Evolutionary conservation across 2,329 filamentous ascomycete genomes (phyloP).

Genomic region (Periconia digitata): DNA sequence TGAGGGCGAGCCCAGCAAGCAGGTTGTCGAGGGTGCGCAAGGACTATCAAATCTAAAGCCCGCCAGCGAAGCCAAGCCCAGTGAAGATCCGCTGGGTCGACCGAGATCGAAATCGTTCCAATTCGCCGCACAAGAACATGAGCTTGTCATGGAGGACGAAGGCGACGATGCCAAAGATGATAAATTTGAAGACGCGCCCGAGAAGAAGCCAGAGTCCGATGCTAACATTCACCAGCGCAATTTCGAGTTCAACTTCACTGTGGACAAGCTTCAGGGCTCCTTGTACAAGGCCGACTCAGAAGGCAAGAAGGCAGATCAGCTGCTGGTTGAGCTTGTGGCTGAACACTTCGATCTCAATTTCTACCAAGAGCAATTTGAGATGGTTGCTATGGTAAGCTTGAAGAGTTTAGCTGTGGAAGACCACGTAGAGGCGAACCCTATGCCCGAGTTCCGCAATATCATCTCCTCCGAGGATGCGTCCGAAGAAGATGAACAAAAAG

Average conservation of each 20-base stretch:
- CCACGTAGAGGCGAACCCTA: constrained; percentile 82
- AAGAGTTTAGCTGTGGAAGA: constrained; percentile 89
- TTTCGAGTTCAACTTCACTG: constrained; percentile 96
- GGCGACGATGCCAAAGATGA: constrained; percentile 63
- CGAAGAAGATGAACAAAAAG: constrained; percentile 66
- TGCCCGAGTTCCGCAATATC: constrained; percentile 93
- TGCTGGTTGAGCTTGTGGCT: constrained; percentile 88
- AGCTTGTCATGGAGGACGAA: constrained; percentile 79
- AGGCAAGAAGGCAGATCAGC: constrained; percentile 70
- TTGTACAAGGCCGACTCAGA: constrained; percentile 85
- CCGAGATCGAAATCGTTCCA: constrained; percentile 72
- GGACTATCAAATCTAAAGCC: constrained; percentile 43
- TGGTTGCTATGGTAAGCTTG: constrained; percentile 88
- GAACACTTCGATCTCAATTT: constrained; percentile 86
- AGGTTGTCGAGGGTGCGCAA: constrained; percentile 35
- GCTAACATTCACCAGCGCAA: constrained; percentile 79
- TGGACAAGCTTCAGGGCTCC: constrained; percentile 91
- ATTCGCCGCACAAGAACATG: constrained; percentile 69
- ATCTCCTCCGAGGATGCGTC: constrained; percentile 83
- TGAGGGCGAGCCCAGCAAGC: constrained; percentile 46
- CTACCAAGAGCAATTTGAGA: constrained; percentile 85
- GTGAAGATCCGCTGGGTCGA: constrained; percentile 46
- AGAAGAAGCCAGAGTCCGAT: constrained; percentile 53
- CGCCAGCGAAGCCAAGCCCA: constrained; percentile 26
- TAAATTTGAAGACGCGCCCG: constrained; percentile 67